Evolutionary conservation across 192 early-diverging fungal genomes (phyloP), one percentile per base, ranked within the genome.

Genomic region (Entomortierella beljakovae): DNA sequence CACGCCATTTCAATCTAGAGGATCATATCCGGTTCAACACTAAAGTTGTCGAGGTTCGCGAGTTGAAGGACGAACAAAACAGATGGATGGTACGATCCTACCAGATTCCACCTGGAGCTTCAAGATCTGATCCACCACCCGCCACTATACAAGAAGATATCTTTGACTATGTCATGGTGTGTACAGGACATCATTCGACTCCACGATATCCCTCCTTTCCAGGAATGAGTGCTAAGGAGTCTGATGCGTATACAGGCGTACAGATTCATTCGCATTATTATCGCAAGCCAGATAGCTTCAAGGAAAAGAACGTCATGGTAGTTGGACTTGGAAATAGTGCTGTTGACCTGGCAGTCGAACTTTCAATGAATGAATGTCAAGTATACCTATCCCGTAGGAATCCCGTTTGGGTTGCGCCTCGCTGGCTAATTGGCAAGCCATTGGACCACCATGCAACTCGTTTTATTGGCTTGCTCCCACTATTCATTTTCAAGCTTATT

Each of bases 131-230:
- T 53, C 26, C 40, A 48, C 40, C 49, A 37, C 10, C 31, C 37
- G 6, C 16, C 31, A 1, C 28, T 7, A 63, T 74, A 53, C 61
- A 82, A 33, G 80, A 80, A 48, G 87, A 89, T 55, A 71, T 76
- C 9, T 90, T 90, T 82, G 85, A 89, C 61, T 86, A 85, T 80
- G 84, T 90, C 0, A 88, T 90, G 73, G 83, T 90, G 38, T 87
- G 85, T 29, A 84, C 87, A 15, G 88, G 88, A 22, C 89, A 89
- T 58, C 88, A 90, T 63, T 82, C 82, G 71, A 76, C 80, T 35
- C 85, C 85, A 15, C 67, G 84, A 20, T 73, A 86, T 25, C 89
- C 88, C 23, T 80, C 86, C 9, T 88, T 86, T 58, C 52, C 61
- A 15, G 88, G 88, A 29, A 84, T 87, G 81, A 71, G 86, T 1